Percentiles rank a stretch among this genome's conserved stretches.
Conservation (phyloP, 176 grass and related monocot species). For the Calamus simplicifolius region DNA sequence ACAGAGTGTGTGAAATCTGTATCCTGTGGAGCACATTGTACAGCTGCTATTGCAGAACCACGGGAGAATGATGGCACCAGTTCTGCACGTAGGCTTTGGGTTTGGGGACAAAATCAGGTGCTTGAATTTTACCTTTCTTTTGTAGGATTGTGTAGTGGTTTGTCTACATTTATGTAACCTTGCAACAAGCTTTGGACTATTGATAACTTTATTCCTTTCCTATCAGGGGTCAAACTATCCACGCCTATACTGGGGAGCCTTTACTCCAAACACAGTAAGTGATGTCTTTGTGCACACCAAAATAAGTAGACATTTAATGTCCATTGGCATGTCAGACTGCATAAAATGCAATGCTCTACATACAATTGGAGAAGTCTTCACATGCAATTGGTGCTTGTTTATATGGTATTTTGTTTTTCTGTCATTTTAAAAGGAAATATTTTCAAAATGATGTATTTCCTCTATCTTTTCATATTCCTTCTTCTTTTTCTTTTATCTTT, state of each 20-base stretch:
- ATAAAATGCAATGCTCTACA: no score
- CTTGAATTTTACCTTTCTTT: background rate
- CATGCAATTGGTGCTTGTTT: no score
- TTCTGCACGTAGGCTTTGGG: slow-evolving; percentile 73
- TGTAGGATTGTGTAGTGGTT: no score
- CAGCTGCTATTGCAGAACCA: slow-evolving; percentile 88
- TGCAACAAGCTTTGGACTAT: background rate
- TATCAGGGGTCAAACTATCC: slow-evolving; percentile 81
- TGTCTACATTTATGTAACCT: no score
- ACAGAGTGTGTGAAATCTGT: slow-evolving; percentile 81
- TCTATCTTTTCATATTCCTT: no score
- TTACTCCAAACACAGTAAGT: slow-evolving; percentile 75
- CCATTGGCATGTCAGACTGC: no score
- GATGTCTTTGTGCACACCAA: background rate
- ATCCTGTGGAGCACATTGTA: slow-evolving; percentile 96
- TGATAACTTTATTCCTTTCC: slow-evolving; percentile 22
- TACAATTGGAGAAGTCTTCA: no score
- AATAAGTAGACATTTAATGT: no score
- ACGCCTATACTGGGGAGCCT: slow-evolving; percentile 77
- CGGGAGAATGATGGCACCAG: slow-evolving; percentile 56
- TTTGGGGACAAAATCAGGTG: slow-evolving; percentile 99
- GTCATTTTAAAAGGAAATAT: no score
- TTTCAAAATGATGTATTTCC: no score
- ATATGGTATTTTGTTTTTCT: no score
- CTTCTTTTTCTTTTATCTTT: no score